Percentiles rank a stretch among this genome's conserved stretches.
Conservation (phyloP, 805 yeast genomes). For the Candida arabinofermentans region DNA sequence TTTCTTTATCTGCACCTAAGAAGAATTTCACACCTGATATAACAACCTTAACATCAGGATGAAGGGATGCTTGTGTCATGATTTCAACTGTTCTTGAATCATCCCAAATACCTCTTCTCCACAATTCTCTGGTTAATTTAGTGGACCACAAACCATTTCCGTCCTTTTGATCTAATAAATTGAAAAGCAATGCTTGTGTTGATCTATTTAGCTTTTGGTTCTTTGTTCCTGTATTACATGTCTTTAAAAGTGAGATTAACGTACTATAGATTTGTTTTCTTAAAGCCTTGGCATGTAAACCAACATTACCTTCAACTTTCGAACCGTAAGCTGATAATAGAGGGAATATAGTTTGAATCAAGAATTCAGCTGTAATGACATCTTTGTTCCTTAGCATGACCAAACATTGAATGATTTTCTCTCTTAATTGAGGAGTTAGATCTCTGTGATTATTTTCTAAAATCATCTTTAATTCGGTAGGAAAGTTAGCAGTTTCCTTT, state of each 20-base stretch:
- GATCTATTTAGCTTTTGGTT: slow-evolving; percentile 86
- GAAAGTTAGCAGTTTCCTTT: slow-evolving; percentile 79
- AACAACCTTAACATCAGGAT: slow-evolving; percentile 81
- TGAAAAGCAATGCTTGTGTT: slow-evolving; percentile 89
- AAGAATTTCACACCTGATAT: slow-evolving; percentile 88
- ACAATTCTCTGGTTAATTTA: slow-evolving; percentile 86
- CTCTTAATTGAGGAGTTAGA: slow-evolving; percentile 80
- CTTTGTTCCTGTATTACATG: slow-evolving; percentile 83
- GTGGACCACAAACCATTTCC: slow-evolving; percentile 92
- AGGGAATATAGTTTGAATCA: slow-evolving; percentile 88
- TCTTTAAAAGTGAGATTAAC: slow-evolving; percentile 70
- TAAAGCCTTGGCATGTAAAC: slow-evolving; percentile 73
- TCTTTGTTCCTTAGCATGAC: slow-evolving; percentile 88
- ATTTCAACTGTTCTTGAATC: slow-evolving; percentile 96
- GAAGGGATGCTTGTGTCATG: slow-evolving; percentile 93
- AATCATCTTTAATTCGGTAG: slow-evolving; percentile 70
- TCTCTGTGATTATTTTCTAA: slow-evolving; percentile 74
- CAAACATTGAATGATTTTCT: slow-evolving; percentile 84
- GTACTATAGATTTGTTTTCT: slow-evolving; percentile 81
- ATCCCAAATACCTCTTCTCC: slow-evolving; percentile 99
- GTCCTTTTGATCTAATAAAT: slow-evolving; percentile 74
- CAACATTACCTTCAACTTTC: slow-evolving; percentile 39
- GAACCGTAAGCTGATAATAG: slow-evolving; percentile 66
- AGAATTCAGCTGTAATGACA: slow-evolving; percentile 69
- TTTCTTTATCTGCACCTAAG: slow-evolving; percentile 90